Base-by-base conservation (phyloP, 2,329 filamentous ascomycete genomes). In the Xenoacremonium recifei region DNA sequence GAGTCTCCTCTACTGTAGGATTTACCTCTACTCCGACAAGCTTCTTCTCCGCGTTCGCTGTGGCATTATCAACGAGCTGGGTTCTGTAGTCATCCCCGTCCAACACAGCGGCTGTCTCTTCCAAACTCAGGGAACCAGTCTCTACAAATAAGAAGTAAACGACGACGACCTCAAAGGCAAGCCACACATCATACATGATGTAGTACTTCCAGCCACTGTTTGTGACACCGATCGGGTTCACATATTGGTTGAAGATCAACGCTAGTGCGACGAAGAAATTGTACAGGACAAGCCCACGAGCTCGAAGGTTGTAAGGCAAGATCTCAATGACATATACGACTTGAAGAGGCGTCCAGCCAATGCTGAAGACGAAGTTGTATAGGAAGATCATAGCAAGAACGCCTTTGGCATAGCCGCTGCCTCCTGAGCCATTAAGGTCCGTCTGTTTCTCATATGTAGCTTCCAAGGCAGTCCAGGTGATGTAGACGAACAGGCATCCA, bases 311-410 rank as follows among this genome's bases (percentile, higher is more conserved):
- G 45, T 58, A 70, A 0, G 66, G 67, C 12, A 71, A 54, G 45
- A 76, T 71, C 53, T 75, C 72, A 37, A 68, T 65, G 12, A 62
- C 60, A 53, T 73, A 75, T 13, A 63, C 63, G 30, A 71, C 62
- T 21, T 70, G 59, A 20, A 74, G 7, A 27, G 23, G 23, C 7
- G 23, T 27, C 23, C 13, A 27, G 23, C n/a, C n/a, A n/a, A n/a
- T n/a, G n/a, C n/a, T n/a, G n/a, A n/a, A n/a, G n/a, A n/a, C n/a
- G n/a, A n/a, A n/a, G n/a, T n/a, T n/a, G n/a, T n/a, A n/a, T n/a
- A n/a, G n/a, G n/a, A n/a, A n/a, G n/a, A n/a, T n/a, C n/a, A n/a
- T n/a, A n/a, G n/a, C n/a, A n/a, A n/a, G n/a, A n/a, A n/a, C n/a
- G n/a, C n/a, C n/a, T n/a, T n/a, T n/a, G n/a, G n/a, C n/a, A n/a